Evolutionary conservation across 2,329 filamentous ascomycete species (phyloP).

Genomic region (Ophiostoma sp.): DNA sequence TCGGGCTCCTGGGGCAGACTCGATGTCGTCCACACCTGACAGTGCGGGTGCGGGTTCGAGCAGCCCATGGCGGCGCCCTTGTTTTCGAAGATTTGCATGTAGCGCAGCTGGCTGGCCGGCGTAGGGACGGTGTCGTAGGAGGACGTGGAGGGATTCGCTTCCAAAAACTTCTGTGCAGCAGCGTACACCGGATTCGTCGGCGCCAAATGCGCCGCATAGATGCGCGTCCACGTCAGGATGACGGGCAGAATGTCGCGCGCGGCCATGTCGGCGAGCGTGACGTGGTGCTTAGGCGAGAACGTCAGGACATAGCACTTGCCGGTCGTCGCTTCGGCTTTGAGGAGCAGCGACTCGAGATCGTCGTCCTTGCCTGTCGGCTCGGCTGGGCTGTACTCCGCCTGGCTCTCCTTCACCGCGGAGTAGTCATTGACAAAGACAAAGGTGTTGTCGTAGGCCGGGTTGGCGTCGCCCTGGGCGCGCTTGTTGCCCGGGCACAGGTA

Average conservation of each 20-base stretch:
- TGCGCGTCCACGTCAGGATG: constrained; percentile 85
- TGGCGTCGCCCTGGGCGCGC: constrained; percentile 80
- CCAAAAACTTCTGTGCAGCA: constrained; percentile 42
- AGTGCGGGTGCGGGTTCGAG: constrained; percentile 96
- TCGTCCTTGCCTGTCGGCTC: background rate
- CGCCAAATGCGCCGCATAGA: constrained; percentile 81
- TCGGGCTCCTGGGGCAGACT: constrained; percentile 85
- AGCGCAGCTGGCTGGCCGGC: constrained; percentile 77
- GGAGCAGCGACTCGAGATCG: constrained; percentile 68
- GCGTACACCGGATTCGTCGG: constrained; percentile 64
- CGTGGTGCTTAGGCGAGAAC: constrained; percentile 85
- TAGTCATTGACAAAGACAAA: constrained; percentile 98
- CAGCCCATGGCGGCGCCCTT: constrained; percentile 98
- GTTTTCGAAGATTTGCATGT: constrained; percentile 99
- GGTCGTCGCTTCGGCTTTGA: constrained; percentile 81
- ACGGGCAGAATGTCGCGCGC: constrained; percentile 76
- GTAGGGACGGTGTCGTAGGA: constrained; percentile 43
- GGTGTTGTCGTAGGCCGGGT: constrained; percentile 82
- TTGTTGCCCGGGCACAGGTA: constrained; percentile 93
- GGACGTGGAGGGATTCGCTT: constrained; percentile 38
- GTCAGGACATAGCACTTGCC: constrained; percentile 97
- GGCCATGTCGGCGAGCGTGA: constrained; percentile 88
- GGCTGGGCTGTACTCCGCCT: constrained; percentile 68
- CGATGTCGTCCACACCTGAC: constrained; percentile 94
- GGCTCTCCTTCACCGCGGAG: constrained; percentile 91